A percentile compares a stretch with the other conserved stretches of the same genome.
phyloP scores from a whole-genome alignment of 164 flowering plant species.

The Paratinospora sagittata region DNA sequence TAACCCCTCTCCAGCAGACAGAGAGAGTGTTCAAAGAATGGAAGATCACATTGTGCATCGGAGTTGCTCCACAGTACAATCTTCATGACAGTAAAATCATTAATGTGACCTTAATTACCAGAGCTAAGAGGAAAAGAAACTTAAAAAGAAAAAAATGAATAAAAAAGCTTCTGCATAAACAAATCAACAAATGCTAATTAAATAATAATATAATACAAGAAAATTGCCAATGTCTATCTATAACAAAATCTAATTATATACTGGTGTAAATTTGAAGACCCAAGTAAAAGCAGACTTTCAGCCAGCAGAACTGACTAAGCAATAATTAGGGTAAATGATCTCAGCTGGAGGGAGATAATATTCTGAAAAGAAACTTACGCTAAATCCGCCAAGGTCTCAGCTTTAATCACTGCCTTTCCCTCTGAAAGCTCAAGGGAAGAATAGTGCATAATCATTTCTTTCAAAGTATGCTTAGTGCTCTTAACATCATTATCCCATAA shows the following conservation, averaged over 20 bases:
- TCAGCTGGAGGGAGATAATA: neutral
- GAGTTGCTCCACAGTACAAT: neutral
- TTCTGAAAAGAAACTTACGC: constrained; percentile 51
- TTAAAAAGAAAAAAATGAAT: too few species aligned
- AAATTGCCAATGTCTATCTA: neutral
- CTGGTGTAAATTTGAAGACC: neutral
- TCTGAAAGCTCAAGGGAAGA: constrained; percentile 75
- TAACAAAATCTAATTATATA: neutral
- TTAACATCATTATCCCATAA: constrained; percentile 86
- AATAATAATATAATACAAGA: too few species aligned
- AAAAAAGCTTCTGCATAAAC: too few species aligned
- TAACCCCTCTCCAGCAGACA: neutral
- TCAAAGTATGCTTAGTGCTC: constrained; percentile 83
- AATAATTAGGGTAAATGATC: neutral
- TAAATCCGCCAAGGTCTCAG: constrained; percentile 59
- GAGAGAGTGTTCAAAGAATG: neutral
- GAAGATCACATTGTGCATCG: neutral
- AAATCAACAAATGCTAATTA: too few species aligned
- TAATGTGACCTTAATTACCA: too few species aligned
- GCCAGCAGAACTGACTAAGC: neutral
- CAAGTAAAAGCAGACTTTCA: too few species aligned
- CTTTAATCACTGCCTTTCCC: constrained; percentile 62
- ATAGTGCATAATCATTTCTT: constrained; percentile 72
- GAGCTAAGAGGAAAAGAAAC: too few species aligned
- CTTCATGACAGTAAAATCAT: too few species aligned